These are phyloP conservation scores for Dictyostelium purpureum DNA, from an alignment of 78 protist species.

Conservation along the genomic window DNA sequence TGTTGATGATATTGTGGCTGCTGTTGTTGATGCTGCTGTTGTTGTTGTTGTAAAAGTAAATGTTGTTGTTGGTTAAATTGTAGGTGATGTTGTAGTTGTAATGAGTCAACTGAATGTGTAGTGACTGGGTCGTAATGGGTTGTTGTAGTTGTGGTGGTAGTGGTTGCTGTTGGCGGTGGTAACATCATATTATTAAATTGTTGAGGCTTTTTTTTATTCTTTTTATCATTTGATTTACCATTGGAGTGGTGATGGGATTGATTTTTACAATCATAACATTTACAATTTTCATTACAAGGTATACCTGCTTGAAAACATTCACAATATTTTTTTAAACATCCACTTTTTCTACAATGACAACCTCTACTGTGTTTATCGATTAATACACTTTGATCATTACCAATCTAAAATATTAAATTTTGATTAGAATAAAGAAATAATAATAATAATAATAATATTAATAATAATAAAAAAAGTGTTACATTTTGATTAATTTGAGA, in stretches of 20 bases:
- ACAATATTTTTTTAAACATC: slow-evolving; percentile 92
- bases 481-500: too few species aligned
- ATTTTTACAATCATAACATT: slow-evolving; percentile 78
- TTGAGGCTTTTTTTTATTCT: neutral
- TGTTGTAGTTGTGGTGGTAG: neutral
- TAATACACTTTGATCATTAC: neutral
- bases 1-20: slow-evolving; percentile 10
- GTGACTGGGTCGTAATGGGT: neutral
- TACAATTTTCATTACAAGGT: slow-evolving; percentile 74
- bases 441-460: too few species aligned
- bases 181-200: neutral
- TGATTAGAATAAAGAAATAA: too few species aligned
- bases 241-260: neutral
- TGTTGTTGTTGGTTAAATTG: neutral
- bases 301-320: slow-evolving; percentile 92
- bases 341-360: slow-evolving; percentile 88
- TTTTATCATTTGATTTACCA: neutral
- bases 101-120: neutral
- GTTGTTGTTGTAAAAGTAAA: neutral
- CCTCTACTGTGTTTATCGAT: slow-evolving; percentile 81
- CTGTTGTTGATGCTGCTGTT: neutral
- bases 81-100: neutral
- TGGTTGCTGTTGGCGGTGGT: neutral
- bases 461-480: too few species aligned
- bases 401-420: too few species aligned